Base-by-base conservation (phyloP, 2,329 filamentous ascomycete genomes). In the Plectosphaerella plurivora region DNA sequence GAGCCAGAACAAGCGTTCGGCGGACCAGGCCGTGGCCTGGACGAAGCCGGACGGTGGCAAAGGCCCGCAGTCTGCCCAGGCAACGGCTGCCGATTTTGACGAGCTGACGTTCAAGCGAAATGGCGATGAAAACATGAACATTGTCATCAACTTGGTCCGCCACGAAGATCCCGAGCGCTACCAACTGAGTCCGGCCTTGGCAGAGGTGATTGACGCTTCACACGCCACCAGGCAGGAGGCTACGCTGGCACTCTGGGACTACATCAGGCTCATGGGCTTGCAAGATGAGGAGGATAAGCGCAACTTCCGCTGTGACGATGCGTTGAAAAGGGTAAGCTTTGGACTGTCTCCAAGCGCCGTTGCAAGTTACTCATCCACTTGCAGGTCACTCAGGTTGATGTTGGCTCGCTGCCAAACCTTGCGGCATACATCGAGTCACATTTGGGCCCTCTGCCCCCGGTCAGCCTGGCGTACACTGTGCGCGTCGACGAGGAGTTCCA, bases 231-330 rank as follows among this genome's bases (percentile, higher is more conserved):
- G 91, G 28, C 87, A 91, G 39, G 91, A 94, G 56, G 88, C 92
- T 7, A 85, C 96, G 25, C 89, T 95, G 78, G 92, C 89, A 14
- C 81, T 99, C 33, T 99, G 92, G 91, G 92, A 97, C 66, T 99
- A 99, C 63, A 89, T 96, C 59, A 87, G 90, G 60, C 79, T 89
- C 18, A 88, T 89, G 76, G 86, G 87, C 16, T 75, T 99, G 46
- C 91, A 96, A 67, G 93, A 97, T 66, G 92, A 96, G 58, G 93
- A 97, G 55, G 94, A 99, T 67, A 94, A 94, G 74, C 83, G 94
- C 56, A 88, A 89, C 55, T 93, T 99, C 61, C 87, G 89, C 39
- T 97, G 94, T 65, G 93, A 99, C 65, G 87, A 92, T 44, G 79
- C 86, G 46, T 69, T 99, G 50, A 87, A 82, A 72, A 83, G 83